These are phyloP conservation scores for Russula sp. DNA, from an alignment of 768 basidiomycete species.

Conservation along the genomic window DNA sequence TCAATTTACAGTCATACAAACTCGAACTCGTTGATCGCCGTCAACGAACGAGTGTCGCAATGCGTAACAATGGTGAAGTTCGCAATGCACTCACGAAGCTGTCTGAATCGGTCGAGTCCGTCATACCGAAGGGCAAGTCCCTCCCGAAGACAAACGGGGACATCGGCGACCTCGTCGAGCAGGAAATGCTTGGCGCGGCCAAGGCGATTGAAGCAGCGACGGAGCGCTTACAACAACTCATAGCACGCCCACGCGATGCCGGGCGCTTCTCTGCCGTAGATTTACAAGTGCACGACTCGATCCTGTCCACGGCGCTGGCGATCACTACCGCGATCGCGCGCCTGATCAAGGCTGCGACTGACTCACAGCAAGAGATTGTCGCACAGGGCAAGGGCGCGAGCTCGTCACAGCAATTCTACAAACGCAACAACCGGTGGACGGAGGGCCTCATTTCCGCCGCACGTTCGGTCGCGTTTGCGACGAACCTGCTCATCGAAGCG, in stretches of 20 bases:
- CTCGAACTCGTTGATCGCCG: conserved; percentile 63
- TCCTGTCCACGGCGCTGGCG: conserved; percentile 85
- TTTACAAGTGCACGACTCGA: conserved; percentile 96
- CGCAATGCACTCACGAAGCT: conserved; percentile 77
- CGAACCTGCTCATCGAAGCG: conserved; percentile 89
- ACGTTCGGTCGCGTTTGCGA: conserved; percentile 95
- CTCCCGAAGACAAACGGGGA: conserved; percentile 80
- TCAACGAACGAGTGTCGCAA: conserved; percentile 78
- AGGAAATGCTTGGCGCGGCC: conserved; percentile 92
- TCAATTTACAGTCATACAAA: conserved; percentile 94
- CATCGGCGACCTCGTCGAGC: conserved; percentile 92
- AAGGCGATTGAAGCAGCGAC: conserved; percentile 92
- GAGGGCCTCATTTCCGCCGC: conserved; percentile 98
- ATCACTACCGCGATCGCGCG: conserved; percentile 94
- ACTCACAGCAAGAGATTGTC: conserved; percentile 97
- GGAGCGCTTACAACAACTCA: conserved; percentile 81
- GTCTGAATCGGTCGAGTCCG: conserved; percentile 76
- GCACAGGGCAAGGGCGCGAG: conserved; percentile 90
- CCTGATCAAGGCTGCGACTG: conserved; percentile 93
- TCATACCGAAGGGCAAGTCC: conserved; percentile 79
- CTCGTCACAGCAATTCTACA: conserved; percentile 95
- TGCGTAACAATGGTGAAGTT: conserved; percentile 83
- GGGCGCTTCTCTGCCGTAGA: conserved; percentile 87
- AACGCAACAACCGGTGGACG: conserved; percentile 99
- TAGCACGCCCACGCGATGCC: conserved; percentile 83